phyloP scores from a whole-genome alignment of 1,284 basidiomycete species.

The Sanguinoderma infundibulare region DNA sequence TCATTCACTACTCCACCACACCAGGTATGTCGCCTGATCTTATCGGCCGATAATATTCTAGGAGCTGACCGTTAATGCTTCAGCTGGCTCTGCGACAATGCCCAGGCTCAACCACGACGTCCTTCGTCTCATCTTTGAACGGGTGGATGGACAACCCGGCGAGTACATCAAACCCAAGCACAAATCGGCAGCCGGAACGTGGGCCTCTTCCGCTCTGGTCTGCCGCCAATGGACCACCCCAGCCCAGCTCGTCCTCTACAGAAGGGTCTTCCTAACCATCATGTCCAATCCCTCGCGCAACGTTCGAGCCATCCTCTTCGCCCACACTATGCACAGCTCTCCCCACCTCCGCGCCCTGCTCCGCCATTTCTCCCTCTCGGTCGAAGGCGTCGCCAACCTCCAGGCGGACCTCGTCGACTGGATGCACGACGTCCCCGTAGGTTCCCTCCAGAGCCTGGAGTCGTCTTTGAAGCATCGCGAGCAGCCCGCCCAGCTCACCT shows the following conservation, averaged over 20 bases:
- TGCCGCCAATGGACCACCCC: not conserved
- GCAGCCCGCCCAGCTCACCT: not conserved
- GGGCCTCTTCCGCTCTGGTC: not conserved
- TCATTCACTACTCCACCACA: no score
- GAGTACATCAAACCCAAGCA: not conserved
- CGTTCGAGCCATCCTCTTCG: not conserved
- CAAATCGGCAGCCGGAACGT: not conserved
- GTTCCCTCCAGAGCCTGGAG: not conserved
- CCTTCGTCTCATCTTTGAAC: not conserved
- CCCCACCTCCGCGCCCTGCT: not conserved
- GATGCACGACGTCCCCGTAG: not conserved
- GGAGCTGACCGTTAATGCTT: not conserved
- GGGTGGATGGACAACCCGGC: not conserved
- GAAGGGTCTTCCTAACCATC: not conserved
- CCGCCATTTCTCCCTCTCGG: not conserved
- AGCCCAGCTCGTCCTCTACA: not conserved
- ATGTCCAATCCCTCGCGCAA: not conserved
- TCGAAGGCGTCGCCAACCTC: not conserved
- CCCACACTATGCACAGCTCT: not conserved
- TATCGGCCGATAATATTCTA: no score
- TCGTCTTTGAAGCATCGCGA: not conserved
- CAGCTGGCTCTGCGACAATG: not conserved
- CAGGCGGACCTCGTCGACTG: not conserved
- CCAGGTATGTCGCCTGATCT: no score
- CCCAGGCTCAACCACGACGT: not conserved